phyloP scores from a whole-genome alignment of 768 basidiomycete genomes.

The Paxillus ammoniavirescens region DNA sequence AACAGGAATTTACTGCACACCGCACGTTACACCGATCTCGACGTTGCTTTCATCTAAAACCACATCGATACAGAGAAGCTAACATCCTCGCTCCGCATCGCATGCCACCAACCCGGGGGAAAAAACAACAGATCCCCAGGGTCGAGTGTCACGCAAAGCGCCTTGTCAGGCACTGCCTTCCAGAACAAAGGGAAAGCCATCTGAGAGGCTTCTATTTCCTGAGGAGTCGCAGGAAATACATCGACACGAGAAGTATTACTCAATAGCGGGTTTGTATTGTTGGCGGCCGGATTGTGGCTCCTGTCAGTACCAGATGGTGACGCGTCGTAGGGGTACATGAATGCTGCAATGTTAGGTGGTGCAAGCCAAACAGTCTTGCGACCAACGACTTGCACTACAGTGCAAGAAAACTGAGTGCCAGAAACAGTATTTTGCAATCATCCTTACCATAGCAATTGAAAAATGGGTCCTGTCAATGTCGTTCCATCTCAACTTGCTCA shows the following conservation, averaged over 20 bases:
- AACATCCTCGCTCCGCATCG: conserved; percentile 76
- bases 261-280: conserved; percentile 46
- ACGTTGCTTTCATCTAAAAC: conserved; percentile 54
- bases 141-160: conserved; percentile 60
- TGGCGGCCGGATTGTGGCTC: conserved; percentile 38
- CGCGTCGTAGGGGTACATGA: conserved; percentile 60
- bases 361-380: conserved; percentile 91
- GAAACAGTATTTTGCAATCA: neutral
- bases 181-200: conserved; percentile 51
- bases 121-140: conserved; percentile 89
- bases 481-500: conserved; percentile 9
- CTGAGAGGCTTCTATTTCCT: conserved; percentile 17
- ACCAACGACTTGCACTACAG: conserved; percentile 82
- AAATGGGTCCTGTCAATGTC: conserved; percentile 74
- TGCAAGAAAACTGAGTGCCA: conserved; percentile 8
- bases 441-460: conserved; percentile 83
- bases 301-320: conserved; percentile 12
- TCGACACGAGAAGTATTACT: conserved; percentile 83
- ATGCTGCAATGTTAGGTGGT: conserved; percentile 53
- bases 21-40: no score
- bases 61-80: conserved; percentile 92
- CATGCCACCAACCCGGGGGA: conserved; percentile 95
- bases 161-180: conserved; percentile 52
- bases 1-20: neutral
- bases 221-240: conserved; percentile 52